Conservation (phyloP, 2,329 filamentous ascomycete species). For the Rhynchosporium secalis region DNA sequence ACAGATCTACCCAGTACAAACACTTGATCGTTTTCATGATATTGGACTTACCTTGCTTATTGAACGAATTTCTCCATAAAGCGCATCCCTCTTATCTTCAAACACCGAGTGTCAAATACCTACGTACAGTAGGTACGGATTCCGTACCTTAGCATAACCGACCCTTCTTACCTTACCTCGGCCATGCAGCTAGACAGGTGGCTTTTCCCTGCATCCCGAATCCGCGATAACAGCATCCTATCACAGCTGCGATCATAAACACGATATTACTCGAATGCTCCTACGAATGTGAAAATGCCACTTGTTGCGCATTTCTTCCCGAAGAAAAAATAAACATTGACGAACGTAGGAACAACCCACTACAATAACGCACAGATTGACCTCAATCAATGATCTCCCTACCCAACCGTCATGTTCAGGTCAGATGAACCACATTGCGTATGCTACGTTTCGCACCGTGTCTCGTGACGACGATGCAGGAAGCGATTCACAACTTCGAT, state of each 20-base stretch:
- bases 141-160: background rate
- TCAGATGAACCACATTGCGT: background rate
- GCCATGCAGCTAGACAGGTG: background rate
- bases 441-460: slow-evolving; percentile 1
- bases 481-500: slow-evolving; percentile 9
- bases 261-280: background rate
- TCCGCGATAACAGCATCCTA: background rate
- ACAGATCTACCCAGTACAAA: too few relatives aligned
- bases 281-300: too few relatives aligned
- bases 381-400: too few relatives aligned
- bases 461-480: background rate
- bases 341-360: too few relatives aligned
- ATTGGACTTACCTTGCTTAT: too few relatives aligned
- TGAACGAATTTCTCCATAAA: too few relatives aligned
- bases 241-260: background rate
- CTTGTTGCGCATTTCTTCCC: too few relatives aligned
- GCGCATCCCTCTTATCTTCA: background rate
- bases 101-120: background rate
- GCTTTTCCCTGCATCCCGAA: background rate
- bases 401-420: too few relatives aligned
- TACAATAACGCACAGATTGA: too few relatives aligned
- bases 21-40: too few relatives aligned
- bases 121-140: too few relatives aligned
- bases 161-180: background rate
- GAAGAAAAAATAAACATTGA: too few relatives aligned